Base-by-base conservation (phyloP, 176 grass and related monocot species). In the Lolium perenne region DNA sequence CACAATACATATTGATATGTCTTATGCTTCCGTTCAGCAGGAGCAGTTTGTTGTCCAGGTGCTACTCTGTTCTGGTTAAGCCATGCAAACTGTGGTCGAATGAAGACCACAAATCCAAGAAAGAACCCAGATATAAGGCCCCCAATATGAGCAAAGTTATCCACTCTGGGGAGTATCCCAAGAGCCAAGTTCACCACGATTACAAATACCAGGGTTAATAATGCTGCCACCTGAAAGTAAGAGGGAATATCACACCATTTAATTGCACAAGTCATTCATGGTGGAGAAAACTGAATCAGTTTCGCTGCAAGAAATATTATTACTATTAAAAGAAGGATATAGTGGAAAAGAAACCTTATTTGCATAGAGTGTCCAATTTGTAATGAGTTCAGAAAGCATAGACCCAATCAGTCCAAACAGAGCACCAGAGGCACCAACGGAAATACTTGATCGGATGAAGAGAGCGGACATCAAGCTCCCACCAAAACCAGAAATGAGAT, bases 71-170 rank as follows among this genome's bases (percentile, higher is more conserved):
- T 90, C 76, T 86, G 88, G 83, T 43, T 85, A 5, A 90, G 22
- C 91, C 91, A 97, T 0, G 90, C 93, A 65, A 86, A 94, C 14
- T 98, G 96, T 7, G 96, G 96, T 1, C 92, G 86, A 69, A 98
- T 82, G 11, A 98, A 90, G 45, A 94, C 47, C 74, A 95, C 90
- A 74, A 98, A 98, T 43, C 96, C 96, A 12, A 98, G 91, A 76
- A 95, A 78, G 84, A 98, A 95, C 53, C 96, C 96, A 1, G 96
- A 98, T 57, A 92, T 38, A 74, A 98, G 91, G 29, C 93, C 96
- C 71, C 96, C 96, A 45, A 98, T 87, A 88, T 98, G 96, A 41
- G 96, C 96, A 76, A 98, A 98, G 74, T 98, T 98, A 78, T 98
- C 96, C 13, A 98, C 93, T 16, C 86, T 77, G 0, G 96, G 96